Percentiles rank a stretch among this genome's conserved stretches.
These are phyloP conservation scores for Aspergillus udagawae DNA, from an alignment of 2,329 filamentous ascomycete species.

Conservation along the genomic window DNA sequence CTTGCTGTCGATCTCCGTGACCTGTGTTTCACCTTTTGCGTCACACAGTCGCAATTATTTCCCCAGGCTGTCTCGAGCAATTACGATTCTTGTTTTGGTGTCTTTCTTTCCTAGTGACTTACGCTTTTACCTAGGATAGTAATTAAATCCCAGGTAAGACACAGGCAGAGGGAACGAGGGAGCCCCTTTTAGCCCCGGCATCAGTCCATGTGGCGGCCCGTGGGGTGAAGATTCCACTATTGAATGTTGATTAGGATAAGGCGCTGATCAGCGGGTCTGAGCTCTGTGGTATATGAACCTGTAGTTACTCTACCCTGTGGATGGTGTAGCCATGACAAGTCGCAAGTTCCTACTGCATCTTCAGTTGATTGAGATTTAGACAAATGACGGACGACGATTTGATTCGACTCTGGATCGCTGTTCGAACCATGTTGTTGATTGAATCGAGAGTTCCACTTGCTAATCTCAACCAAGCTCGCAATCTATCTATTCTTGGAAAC, in stretches of 20 bases:
- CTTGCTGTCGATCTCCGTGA: not conserved
- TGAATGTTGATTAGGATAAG: not conserved
- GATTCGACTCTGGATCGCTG: not conserved
- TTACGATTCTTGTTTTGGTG: not conserved
- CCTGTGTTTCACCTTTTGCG: not conserved
- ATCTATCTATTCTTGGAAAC: not conserved
- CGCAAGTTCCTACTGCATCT: not conserved
- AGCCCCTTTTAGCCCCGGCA: not conserved
- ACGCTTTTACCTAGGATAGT: too few species aligned
- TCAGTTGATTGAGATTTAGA: too few species aligned
- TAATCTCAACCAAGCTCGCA: not conserved
- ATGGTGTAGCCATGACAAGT: not conserved
- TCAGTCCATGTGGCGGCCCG: not conserved
- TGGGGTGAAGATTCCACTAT: not conserved
- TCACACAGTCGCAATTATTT: too few species aligned
- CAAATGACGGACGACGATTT: too few species aligned
- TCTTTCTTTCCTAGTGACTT: not conserved
- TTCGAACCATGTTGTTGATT: too few species aligned
- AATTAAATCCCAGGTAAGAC: not conserved
- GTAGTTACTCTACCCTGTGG: not conserved
- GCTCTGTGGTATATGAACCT: not conserved
- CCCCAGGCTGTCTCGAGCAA: not conserved
- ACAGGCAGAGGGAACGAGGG: not conserved
- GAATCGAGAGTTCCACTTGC: too few species aligned
- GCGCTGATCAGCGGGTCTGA: not conserved